phyloP scores from a whole-genome alignment of 2,329 filamentous ascomycete genomes.

The Penicillium brasilianum region DNA sequence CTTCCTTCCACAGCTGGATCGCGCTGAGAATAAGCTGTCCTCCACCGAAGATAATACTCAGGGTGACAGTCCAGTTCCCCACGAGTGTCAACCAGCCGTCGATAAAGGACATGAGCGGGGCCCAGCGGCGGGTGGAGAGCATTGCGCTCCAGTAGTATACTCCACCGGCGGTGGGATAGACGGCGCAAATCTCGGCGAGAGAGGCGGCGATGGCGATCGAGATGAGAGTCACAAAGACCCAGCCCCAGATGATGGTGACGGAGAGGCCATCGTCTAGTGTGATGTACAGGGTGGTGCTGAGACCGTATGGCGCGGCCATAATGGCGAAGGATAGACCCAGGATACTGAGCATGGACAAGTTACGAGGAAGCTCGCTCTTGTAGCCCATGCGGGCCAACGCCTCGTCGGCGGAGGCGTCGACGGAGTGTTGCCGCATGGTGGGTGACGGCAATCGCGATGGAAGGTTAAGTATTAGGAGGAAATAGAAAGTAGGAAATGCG shows the following conservation, averaged over 20 bases:
- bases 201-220: conserved; percentile 68
- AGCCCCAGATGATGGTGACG: conserved; percentile 73
- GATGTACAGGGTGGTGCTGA: conserved; percentile 71
- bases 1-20: conserved; percentile 71
- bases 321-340: conserved; percentile 74
- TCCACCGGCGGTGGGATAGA: conserved; percentile 70
- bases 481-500: neutral
- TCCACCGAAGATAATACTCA: conserved; percentile 73
- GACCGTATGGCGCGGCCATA: conserved; percentile 73
- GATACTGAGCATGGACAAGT: conserved; percentile 71
- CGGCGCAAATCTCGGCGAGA: conserved; percentile 71
- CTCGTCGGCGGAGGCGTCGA: conserved; percentile 57
- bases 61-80: conserved; percentile 72
- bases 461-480: neutral
- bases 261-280: conserved; percentile 70
- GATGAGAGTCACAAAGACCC: conserved; percentile 68
- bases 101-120: conserved; percentile 70
- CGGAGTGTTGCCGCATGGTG: conserved; percentile 29
- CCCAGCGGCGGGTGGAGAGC: conserved; percentile 68
- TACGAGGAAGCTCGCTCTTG: conserved; percentile 68
- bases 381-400: conserved; percentile 71
- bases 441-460: conserved; percentile 1
- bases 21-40: conserved; percentile 71
- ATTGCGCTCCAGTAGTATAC: conserved; percentile 76
- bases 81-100: conserved; percentile 75